Base-by-base conservation (phyloP, 192 early-diverging fungal genomes). In the Ambispora gerdemannii region DNA sequence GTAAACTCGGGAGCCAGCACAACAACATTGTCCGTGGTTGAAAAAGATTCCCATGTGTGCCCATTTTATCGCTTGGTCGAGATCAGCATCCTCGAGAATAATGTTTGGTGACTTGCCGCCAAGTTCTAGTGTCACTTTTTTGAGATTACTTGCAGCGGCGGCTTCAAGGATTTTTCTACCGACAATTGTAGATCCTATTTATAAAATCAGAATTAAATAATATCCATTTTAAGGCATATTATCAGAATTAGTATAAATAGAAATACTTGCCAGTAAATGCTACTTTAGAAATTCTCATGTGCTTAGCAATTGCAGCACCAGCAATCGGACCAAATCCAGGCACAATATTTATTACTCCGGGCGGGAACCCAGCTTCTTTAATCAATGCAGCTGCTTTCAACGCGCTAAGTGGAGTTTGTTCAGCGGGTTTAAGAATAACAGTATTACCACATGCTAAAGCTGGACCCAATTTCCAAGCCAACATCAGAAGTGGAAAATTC, bases 21-120 rank as follows among this genome's bases (percentile, higher is more conserved):
- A 78, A 75, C 93, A 95, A 59, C 86, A 83, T 74, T 96, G 92
- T 43, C 94, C 94, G 74, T 93, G 90, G 81, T 93, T 93, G 60
- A 83, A 81, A 78, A 87, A 96, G 22, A 87, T 83, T 63, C 84
- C 84, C 8, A 79, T 76, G 71, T 92, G 76, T n/a, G 86, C 77
- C 51, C 86, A 89, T 55, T 78, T 76, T 27, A 93, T 82, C 2
- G 90, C 89, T 61, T 89, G 75, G 27, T 92, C 88, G n/a, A 92
- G 63, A 75, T 93, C 81, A 32, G 86, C 84, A 81, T 94, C 92
- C 27, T 74, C 85, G 78, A 92, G 92, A 49, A 94, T 82, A 25
- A 92, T 78, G 74, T 84, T 83, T n/a, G 93, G 91, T 43, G 90
- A 92, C 78, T 96, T 96, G 35, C 94, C 94, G 59, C 89, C 93